These are phyloP conservation scores for Linum lewisii DNA, from an alignment of 345 rosid genomes.

Conservation along the genomic window DNA sequence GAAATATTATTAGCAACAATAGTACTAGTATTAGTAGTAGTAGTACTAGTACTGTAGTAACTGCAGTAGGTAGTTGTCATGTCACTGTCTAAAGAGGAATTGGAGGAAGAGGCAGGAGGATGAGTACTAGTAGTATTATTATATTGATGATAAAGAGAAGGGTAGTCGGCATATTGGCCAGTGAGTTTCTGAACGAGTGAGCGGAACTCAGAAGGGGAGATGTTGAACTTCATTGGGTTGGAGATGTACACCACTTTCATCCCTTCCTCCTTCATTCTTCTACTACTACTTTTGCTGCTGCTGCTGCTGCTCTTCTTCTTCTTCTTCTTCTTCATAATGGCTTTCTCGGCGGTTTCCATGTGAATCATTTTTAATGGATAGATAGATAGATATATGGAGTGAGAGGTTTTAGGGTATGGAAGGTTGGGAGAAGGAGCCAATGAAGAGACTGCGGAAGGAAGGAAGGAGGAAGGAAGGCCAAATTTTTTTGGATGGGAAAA, in stretches of 20 bases:
- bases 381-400: no score
- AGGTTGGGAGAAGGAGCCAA: no score
- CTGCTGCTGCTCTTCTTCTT: background rate
- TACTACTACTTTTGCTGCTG: background rate
- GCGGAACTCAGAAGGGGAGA: conserved; percentile 32
- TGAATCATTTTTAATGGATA: no score
- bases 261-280: conserved; percentile 13
- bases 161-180: conserved; percentile 34
- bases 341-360: background rate
- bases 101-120: background rate
- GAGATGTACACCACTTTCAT: conserved; percentile 48
- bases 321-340: background rate
- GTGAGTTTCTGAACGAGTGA: conserved; percentile 42
- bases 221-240: conserved; percentile 38
- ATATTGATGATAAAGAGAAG: conserved; percentile 5
- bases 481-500: no score
- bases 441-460: no score
- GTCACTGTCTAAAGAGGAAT: background rate
- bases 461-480: no score
- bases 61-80: background rate
- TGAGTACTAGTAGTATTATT: no score
- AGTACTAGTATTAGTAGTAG: background rate
- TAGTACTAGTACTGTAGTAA: background rate
- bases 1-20: conserved; percentile 2
- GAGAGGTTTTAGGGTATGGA: no score